Base-by-base conservation (phyloP, 2,329 filamentous ascomycete genomes). In the Grosmannia penicillata region DNA sequence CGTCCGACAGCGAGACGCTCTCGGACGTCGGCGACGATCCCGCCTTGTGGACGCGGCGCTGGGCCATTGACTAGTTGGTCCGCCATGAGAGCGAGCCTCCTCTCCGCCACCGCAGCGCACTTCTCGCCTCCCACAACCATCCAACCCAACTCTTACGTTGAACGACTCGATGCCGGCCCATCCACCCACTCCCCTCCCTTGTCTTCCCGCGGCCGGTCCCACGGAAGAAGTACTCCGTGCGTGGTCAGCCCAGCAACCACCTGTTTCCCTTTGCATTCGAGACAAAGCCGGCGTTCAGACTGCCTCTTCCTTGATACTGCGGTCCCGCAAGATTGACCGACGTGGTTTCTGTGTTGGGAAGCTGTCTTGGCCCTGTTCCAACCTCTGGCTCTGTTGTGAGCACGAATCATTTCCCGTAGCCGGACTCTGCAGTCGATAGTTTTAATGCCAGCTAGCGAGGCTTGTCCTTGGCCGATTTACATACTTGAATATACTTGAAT, bases 1-100 rank as follows among this genome's bases (percentile, higher is more conserved):
- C 31, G 8, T 23, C 14, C 3, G 24, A 27, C 6, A 35, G 28
- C 7, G 39, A 36, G 31, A 35, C 25, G n/a, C 35, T 45, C 8
- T 42, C 43, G 2, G 45, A 45, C 15, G 31, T 39, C 4, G 42
- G 38, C 7, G 42, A 38, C 21, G 40, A 46, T 10, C 40, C 40
- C 18, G 33, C 38, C 22, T 42, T 46, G 13, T 47, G 44, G 39
- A 45, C 40, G 4, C 45, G 43, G 26, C 45, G 44, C 22, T 43
- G 40, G 40, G 42, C 42, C 15, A 37, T 43, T n/a, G 43, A 47
- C 30, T 44, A 33, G 11, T 11, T 25, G 7, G 24, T 25, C 24
- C 24, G 24, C 24, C 24, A n/a, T n/a, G n/a, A n/a, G n/a, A n/a
- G n/a, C n/a, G n/a, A n/a, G n/a, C n/a, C n/a, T n/a, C n/a, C n/a